Evolutionary conservation across 2,329 filamentous ascomycete species (phyloP), one percentile per base, ranked within the genome.

Genomic region (Beauveria sp.): DNA sequence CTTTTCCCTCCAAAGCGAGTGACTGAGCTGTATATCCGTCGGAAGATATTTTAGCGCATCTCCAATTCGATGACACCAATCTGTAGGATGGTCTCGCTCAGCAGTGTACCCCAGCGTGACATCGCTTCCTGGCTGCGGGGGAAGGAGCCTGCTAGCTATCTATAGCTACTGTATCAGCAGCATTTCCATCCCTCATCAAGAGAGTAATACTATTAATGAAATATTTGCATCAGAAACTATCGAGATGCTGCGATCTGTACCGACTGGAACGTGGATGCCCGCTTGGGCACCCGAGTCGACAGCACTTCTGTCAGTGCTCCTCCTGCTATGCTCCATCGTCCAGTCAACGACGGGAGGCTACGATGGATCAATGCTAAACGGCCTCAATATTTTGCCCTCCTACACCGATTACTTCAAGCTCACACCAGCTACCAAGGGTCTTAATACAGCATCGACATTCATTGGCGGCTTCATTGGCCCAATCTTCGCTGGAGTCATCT

Each of bases 371-470:
- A 80, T 84, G 72, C 73, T 84, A 70, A 84, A 84, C 63, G 81
- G 80, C 0, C 74, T 86, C 26, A 82, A 84, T 62, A 84, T 86
- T 62, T 68, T 86, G 18, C 81, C 82, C 0, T 78, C 77, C 0
- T 86, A 85, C 67, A 78, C 75, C 0, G 74, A 82, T 43, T 85
- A 85, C 68, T 85, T 86, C 71, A 66, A 76, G 4, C 76, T 85
- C 8, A 83, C 72, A n/a, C 69, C 78, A 0, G 77, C 79, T 0
- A 83, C 81, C 0, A 80, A 75, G 0, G 81, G 79, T 3, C 74
- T 86, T 18, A 83, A 84, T 65, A 85, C 81, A 5, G 78, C 81
- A 0, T 79, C 80, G 1, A 76, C 80, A n/a, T 84, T 78, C 66
- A 80, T 85, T 54, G 81, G 81, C 14, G 75, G 75, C 28, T 71